A percentile compares a stretch with the other conserved stretches of the same genome.
phyloP scores from a whole-genome alignment of 2,329 filamentous ascomycete species.

The Hymenoscyphus salicellus region DNA sequence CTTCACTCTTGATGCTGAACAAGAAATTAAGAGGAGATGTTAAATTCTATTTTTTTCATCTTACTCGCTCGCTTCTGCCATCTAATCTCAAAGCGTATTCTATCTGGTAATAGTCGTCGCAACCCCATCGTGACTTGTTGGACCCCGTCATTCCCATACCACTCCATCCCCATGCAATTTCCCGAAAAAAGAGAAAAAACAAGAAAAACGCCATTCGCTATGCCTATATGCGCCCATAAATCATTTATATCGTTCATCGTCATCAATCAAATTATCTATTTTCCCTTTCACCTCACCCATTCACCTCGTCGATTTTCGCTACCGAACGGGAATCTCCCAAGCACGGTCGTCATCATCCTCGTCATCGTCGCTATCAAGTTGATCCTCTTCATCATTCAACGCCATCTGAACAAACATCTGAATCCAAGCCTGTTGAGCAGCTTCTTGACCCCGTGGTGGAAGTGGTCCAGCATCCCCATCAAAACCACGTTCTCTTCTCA shows the following conservation, averaged over 20 bases:
- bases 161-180: neutral
- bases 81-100: neutral
- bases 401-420: constrained; percentile 38
- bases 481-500: constrained; percentile 14
- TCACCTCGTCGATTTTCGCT: constrained; percentile 4
- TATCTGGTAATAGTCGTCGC: neutral
- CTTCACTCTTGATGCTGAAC: too few species aligned
- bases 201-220: constrained; percentile 32
- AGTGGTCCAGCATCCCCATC: constrained; percentile 14
- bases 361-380: constrained; percentile 39
- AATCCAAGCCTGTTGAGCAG: constrained; percentile 33
- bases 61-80: too few species aligned
- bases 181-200: neutral
- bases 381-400: constrained; percentile 36
- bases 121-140: neutral
- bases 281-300: neutral
- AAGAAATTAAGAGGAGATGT: too few species aligned
- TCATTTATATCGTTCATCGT: neutral
- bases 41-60: neutral
- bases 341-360: constrained; percentile 44
- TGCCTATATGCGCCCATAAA: neutral
- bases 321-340: constrained; percentile 41
- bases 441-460: constrained; percentile 16
- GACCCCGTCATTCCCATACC: neutral
- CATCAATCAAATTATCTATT: neutral